Evolutionary conservation across 2,329 filamentous ascomycete species (phyloP), one percentile per base, ranked within the genome.

Genomic region (Thyridium curvatum): DNA sequence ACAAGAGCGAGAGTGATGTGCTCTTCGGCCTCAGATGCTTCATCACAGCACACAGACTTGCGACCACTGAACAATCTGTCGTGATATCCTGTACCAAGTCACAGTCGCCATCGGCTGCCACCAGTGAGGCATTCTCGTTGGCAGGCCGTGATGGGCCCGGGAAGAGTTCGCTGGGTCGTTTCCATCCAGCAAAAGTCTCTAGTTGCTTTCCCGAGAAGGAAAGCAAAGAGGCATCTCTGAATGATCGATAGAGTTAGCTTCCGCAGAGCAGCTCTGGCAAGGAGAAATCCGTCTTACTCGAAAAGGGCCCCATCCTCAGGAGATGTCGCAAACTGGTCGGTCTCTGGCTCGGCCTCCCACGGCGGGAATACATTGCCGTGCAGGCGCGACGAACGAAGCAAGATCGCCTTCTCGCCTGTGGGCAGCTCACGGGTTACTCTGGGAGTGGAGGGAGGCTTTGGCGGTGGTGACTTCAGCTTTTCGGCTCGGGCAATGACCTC

Each of bases 31-130:
- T 74, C 8, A 82, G 72, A 46, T 86, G 75, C 31, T 82, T 81
- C 43, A 84, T 81, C 17, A 79, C 82, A 18, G 90, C 89, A 56
- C 90, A 96, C 6, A 98, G 72, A 57, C 93, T 96, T 13, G 93
- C 93, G 18, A 98, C 91, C 4, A 98, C 91, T 2, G 93, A 97
- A 56, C 93, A 98, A 59, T 98, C 93, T 1, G 91, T 94, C 5
- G 91, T 90, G 42, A 94, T 81, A 60, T 98, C 93, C 61, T 98
- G 93, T 3, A 96, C 89, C 8, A 98, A 74, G 60, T 98, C 91
- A 44, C 86, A 79, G 12, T 75, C 71, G 8, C 70, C 63, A 7
- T 64, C 61, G 13, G 73, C 55, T 29, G 46, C 46, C 59, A 55
- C 62, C 46, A 52, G 55, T 13, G 33, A 41, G 32, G 37, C 14